Evolutionary conservation across 106 monocot species (phyloP).

Genomic region (Xerophyta viscosa): DNA sequence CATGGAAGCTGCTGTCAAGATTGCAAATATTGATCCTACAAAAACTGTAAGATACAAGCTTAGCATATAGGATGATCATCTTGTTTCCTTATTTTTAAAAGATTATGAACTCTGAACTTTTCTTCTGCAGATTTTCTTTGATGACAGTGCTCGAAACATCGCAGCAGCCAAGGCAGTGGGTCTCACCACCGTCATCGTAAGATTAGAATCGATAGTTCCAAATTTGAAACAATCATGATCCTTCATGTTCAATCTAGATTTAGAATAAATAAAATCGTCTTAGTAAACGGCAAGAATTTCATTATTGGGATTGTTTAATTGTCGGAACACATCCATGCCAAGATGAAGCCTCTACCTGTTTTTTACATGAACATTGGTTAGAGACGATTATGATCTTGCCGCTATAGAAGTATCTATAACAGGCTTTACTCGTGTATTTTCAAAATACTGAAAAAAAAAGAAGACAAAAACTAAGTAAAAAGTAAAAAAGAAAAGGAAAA

Average conservation of each 20-base stretch:
- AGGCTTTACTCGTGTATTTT: no score
- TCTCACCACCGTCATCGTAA: slow-evolving; percentile 67
- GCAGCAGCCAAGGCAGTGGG: slow-evolving; percentile 66
- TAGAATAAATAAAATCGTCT: no score
- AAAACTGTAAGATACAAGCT: slow-evolving; percentile 40
- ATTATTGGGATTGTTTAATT: no score
- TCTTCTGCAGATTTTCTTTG: slow-evolving; percentile 59
- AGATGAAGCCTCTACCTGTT: background rate
- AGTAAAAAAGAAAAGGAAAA: no score
- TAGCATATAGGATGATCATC: background rate
- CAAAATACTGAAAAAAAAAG: no score
- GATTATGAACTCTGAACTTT: background rate
- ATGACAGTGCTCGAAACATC: slow-evolving; percentile 74
- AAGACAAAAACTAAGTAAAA: no score
- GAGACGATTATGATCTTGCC: no score
- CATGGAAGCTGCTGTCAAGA: slow-evolving; percentile 55
- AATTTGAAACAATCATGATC: background rate
- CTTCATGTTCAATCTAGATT: background rate
- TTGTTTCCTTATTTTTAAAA: no score
- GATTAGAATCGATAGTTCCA: background rate
- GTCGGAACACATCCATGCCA: no score
- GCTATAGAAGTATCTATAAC: background rate
- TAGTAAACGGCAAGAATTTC: no score
- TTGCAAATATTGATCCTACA: slow-evolving; percentile 62
- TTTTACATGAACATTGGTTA: no score